Percentiles rank a stretch among this genome's conserved stretches.
These are phyloP conservation scores for Arthrobotrys iridis DNA, from an alignment of 2,329 filamentous ascomycete genomes.

Conservation along the genomic window DNA sequence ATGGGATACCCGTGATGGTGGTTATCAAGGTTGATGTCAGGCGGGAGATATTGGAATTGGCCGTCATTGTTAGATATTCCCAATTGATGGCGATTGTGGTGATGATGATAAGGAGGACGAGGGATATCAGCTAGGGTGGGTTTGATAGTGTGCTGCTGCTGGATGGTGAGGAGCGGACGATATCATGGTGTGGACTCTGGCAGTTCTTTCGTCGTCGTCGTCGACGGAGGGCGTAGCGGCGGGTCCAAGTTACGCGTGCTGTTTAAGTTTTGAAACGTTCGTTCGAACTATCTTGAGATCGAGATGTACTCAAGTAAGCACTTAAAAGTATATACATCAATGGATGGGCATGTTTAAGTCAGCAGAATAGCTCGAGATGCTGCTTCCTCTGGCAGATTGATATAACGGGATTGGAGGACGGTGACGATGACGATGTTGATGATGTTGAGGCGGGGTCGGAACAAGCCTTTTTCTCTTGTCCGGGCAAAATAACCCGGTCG, in stretches of 20 bases:
- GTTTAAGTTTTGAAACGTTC: too few species aligned
- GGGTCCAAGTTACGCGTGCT: neutral
- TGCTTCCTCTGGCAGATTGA: too few species aligned
- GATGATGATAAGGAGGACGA: neutral
- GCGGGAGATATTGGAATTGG: slow-evolving; percentile 13
- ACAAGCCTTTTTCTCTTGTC: slow-evolving; percentile 27
- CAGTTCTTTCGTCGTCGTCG: neutral
- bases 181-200: neutral
- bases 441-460: neutral
- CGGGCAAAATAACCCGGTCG: too few species aligned
- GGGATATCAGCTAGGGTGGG: slow-evolving; percentile 7
- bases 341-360: too few species aligned
- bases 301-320: too few species aligned
- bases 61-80: neutral
- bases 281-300: too few species aligned
- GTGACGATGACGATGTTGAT: neutral
- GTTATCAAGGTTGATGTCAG: slow-evolving; percentile 27
- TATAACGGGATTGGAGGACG: neutral
- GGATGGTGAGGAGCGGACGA: neutral
- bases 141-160: neutral
- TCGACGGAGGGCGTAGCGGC: neutral
- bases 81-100: neutral
- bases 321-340: too few species aligned
- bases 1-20: slow-evolving; percentile 13
- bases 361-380: neutral